Conservation (phyloP, 1,139 yeast genomes). For the Magnusiomyces tetraspermus region DNA sequence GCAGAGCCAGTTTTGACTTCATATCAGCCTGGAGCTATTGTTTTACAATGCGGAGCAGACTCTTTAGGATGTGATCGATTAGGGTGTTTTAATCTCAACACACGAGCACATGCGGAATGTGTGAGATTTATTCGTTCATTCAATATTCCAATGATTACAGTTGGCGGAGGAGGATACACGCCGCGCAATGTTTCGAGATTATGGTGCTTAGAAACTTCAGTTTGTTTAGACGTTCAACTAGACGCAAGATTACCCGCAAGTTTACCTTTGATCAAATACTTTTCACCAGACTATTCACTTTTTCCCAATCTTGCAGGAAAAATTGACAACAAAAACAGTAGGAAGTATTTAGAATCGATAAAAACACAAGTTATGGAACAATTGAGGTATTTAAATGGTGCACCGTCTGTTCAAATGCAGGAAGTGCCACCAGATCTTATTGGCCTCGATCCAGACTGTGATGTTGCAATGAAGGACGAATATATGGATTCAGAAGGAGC, state of each 20-base stretch:
- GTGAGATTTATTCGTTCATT: conserved; percentile 80
- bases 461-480: conserved; percentile 4
- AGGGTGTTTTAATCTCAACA: conserved; percentile 86
- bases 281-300: conserved; percentile 77
- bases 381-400: conserved; percentile 80
- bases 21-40: conserved; percentile 87
- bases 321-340: conserved; percentile 92
- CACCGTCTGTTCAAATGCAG: conserved; percentile 92
- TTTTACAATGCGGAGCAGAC: conserved; percentile 79
- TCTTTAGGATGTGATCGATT: conserved; percentile 84
- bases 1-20: conserved; percentile 79
- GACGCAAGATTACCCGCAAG: conserved; percentile 73
- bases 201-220: conserved; percentile 92
- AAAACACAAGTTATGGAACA: conserved; percentile 67
- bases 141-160: conserved; percentile 79
- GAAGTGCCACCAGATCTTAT: conserved; percentile 66
- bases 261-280: conserved; percentile 88
- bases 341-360: conserved; percentile 83
- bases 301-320: conserved; percentile 85
- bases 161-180: conserved; percentile 98
- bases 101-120: conserved; percentile 93
- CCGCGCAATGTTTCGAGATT: conserved; percentile 94
- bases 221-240: conserved; percentile 59
- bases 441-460: conserved; percentile 13
- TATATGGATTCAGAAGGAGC: background rate